These are phyloP conservation scores for Stephania cephalantha DNA, from an alignment of 164 flowering plant species.

Conservation along the genomic window DNA sequence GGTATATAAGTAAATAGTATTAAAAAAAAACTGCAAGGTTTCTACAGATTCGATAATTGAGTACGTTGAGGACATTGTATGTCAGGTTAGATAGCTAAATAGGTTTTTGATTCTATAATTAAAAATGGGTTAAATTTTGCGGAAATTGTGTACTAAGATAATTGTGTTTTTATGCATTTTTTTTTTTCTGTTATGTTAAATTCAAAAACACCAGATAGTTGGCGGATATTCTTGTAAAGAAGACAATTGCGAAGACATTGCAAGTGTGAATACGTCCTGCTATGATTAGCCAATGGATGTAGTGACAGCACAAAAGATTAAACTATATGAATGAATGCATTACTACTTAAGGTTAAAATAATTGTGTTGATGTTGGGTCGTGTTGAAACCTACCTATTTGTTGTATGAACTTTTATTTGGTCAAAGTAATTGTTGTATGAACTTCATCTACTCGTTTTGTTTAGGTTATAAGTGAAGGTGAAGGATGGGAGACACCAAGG, in stretches of 20 bases:
- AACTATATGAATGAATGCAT: not conserved
- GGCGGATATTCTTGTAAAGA: not conserved
- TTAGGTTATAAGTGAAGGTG: slow-evolving; percentile 72
- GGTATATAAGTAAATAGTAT: too few species aligned
- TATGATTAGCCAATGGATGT: not conserved
- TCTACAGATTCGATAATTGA: not conserved
- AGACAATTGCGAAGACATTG: not conserved
- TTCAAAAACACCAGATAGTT: not conserved
- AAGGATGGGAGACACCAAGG: slow-evolving; percentile 96
- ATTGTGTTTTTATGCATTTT: too few species aligned
- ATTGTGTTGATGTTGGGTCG: not conserved
- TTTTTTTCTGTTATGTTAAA: not conserved
- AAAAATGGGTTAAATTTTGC: not conserved
- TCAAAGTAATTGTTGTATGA: not conserved
- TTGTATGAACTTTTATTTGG: not conserved
- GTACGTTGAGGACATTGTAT: not conserved
- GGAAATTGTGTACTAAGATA: not conserved
- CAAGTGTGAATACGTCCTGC: not conserved
- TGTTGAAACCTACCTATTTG: not conserved
- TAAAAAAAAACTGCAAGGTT: too few species aligned
- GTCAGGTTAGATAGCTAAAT: not conserved
- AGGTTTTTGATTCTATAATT: not conserved
- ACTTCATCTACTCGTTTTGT: slow-evolving; percentile 1
- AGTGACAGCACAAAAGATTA: not conserved
- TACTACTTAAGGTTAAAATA: not conserved